These are phyloP conservation scores for Grigorovia humatica DNA, from an alignment of 805 yeast species.

Conservation along the genomic window DNA sequence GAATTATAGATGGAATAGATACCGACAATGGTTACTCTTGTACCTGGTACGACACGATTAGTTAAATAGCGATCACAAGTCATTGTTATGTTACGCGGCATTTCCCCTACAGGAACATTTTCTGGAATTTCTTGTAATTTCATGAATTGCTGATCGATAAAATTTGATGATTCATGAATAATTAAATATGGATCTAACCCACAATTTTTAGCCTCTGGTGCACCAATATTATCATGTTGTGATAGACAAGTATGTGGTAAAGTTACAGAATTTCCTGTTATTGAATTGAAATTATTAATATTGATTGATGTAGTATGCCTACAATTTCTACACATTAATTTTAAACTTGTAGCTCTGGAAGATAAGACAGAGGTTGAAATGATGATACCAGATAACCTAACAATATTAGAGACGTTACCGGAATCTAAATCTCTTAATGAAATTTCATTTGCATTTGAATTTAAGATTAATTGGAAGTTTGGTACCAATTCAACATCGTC, in stretches of 20 bases:
- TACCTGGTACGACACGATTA: constrained; percentile 89
- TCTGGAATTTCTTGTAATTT: constrained; percentile 97
- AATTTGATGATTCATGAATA: constrained; percentile 87
- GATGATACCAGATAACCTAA: constrained; percentile 84
- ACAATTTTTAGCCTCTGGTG: constrained; percentile 35
- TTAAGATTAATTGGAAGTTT: constrained; percentile 68
- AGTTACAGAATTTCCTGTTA: constrained; percentile 21
- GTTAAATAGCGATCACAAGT: constrained; percentile 86
- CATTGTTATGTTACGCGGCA: constrained; percentile 87
- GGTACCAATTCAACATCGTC: constrained; percentile 37
- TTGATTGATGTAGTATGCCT: constrained; percentile 62
- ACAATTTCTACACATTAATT: constrained; percentile 80
- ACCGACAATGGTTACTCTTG: constrained; percentile 84
- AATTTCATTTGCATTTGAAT: constrained; percentile 59
- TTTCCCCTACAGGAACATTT: constrained; percentile 97
- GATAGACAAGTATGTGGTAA: constrained; percentile 29
- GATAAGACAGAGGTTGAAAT: constrained; percentile 82
- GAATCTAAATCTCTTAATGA: constrained; percentile 78
- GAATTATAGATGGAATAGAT: constrained; percentile 85
- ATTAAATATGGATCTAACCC: constrained; percentile 89
- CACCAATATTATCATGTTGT: constrained; percentile 8
- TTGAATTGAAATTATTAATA: constrained; percentile 28
- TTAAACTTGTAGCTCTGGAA: constrained; percentile 77
- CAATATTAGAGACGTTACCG: constrained; percentile 79
- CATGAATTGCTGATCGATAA: constrained; percentile 88